A percentile compares a stretch with the other conserved stretches of the same genome.
These are phyloP conservation scores for Cercospora zeina DNA, from an alignment of 2,329 filamentous ascomycete genomes.

Conservation along the genomic window DNA sequence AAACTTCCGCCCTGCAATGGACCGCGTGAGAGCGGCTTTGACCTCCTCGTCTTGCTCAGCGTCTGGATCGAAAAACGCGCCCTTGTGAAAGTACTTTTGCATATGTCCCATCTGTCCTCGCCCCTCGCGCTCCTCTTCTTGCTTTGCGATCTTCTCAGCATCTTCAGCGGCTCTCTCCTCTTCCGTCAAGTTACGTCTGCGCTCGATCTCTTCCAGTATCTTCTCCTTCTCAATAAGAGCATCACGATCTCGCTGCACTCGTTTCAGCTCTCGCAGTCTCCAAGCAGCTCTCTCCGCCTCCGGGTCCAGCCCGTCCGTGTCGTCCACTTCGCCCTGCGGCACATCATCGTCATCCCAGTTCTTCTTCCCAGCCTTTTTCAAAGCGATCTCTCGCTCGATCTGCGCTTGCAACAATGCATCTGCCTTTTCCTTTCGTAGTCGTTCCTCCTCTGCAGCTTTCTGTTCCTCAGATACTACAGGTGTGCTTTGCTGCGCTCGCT, in stretches of 20 bases:
- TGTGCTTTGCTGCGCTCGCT: conserved; percentile 50
- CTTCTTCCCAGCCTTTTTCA: conserved; percentile 72
- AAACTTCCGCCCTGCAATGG: conserved; percentile 82
- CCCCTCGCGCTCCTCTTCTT: conserved; percentile 72
- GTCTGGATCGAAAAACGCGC: conserved; percentile 90
- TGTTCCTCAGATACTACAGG: conserved; percentile 43
- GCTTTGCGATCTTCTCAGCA: conserved; percentile 70
- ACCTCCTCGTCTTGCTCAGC: conserved; percentile 58
- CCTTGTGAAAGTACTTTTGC: conserved; percentile 96
- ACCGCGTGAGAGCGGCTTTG: conserved; percentile 73
- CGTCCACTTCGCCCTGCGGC: conserved; percentile 77
- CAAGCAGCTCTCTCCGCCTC: conserved; percentile 88
- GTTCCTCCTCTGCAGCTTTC: conserved; percentile 52
- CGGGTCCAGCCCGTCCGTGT: conserved; percentile 81
- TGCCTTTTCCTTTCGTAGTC: conserved; percentile 67
- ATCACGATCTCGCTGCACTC: conserved; percentile 82
- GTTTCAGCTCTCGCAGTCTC: conserved; percentile 87
- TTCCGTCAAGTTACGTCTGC: conserved; percentile 78
- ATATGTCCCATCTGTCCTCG: conserved; percentile 84
- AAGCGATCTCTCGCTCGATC: conserved; percentile 76
- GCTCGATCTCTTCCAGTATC: conserved; percentile 85
- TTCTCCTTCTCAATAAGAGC: conserved; percentile 74
- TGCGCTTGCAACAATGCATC: conserved; percentile 86
- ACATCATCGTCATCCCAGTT: conserved; percentile 77
- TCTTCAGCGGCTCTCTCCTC: conserved; percentile 88